Percentiles rank a stretch among this genome's conserved stretches.
phyloP scores from a whole-genome alignment of 192 early-diverging fungal species.

The Coemansia sp. region DNA sequence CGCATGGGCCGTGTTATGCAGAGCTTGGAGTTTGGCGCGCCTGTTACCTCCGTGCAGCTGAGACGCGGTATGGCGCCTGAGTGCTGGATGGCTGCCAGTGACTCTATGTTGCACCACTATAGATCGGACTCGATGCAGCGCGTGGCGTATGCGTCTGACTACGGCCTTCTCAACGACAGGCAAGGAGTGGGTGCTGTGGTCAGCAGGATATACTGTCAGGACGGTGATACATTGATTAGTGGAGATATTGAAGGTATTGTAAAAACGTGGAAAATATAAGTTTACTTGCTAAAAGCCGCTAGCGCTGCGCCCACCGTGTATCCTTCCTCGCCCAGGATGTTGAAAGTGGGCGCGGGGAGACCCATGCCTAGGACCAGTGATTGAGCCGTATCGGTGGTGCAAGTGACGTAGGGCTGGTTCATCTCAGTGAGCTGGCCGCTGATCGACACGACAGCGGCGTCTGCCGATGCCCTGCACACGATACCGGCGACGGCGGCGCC shows the following conservation, averaged over 20 bases:
- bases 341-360: constrained; percentile 26
- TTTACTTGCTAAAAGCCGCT: constrained; percentile 23
- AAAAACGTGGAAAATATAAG: constrained; percentile 61
- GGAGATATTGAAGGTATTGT: constrained; percentile 67
- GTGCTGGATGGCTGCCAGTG: constrained; percentile 61
- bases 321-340: constrained; percentile 43
- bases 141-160: constrained; percentile 57
- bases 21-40: constrained; percentile 54
- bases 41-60: constrained; percentile 51
- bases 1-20: constrained; percentile 70
- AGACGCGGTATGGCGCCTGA: constrained; percentile 27
- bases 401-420: constrained; percentile 51
- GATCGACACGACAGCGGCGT: constrained; percentile 29
- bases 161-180: constrained; percentile 47
- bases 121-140: constrained; percentile 66
- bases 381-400: constrained; percentile 30
- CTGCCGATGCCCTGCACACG: constrained; percentile 11
- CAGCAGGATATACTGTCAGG: constrained; percentile 16
- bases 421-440: constrained; percentile 54
- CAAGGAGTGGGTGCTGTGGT: constrained; percentile 40
- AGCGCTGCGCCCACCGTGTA: constrained; percentile 46
- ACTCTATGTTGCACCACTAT: constrained; percentile 59
- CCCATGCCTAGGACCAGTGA: constrained; percentile 5
- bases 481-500: constrained; percentile 67
- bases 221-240: constrained; percentile 51